Evolutionary conservation across 169 alveolate species (phyloP).

Genomic region (Cardiosporidium cionae): DNA sequence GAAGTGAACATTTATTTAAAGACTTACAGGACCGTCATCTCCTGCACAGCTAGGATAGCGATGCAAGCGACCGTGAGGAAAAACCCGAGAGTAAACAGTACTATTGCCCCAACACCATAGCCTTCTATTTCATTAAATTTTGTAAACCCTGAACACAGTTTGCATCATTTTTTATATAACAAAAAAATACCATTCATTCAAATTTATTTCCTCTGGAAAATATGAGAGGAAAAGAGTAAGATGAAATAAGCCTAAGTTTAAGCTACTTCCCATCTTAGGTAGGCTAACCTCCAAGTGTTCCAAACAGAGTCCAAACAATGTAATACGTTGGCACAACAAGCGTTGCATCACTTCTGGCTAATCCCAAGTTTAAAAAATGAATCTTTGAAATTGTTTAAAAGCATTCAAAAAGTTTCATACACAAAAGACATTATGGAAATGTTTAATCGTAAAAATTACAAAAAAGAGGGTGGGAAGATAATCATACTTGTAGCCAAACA

Average conservation of each 20-base stretch:
- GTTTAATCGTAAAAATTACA: too few species aligned
- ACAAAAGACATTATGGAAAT: too few species aligned
- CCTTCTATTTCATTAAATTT: conserved; percentile 67
- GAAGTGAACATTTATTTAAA: too few species aligned
- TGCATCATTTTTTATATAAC: not conserved
- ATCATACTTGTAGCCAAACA: conserved; percentile 44
- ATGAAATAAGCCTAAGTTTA: not conserved
- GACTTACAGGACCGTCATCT: conserved; percentile 42
- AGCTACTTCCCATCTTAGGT: too few species aligned
- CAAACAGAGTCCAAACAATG: conserved; percentile 67
- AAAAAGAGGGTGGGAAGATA: too few species aligned
- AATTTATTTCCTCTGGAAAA: not conserved
- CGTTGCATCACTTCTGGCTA: conserved; percentile 68
- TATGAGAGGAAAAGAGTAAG: not conserved
- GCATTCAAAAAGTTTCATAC: not conserved
- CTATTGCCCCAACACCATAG: conserved; percentile 43
- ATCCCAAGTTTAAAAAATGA: conserved; percentile 62
- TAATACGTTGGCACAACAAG: conserved; percentile 66
- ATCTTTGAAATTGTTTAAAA: conserved; percentile 40
- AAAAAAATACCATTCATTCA: not conserved
- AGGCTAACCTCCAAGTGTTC: conserved; percentile 62
- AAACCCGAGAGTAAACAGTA: conserved; percentile 48
- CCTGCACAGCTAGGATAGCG: conserved; percentile 54
- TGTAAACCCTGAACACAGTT: conserved; percentile 35
- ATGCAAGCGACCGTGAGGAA: conserved; percentile 48